phyloP scores from a whole-genome alignment of 805 yeast species.

The Torulaspora microellipsoides region DNA sequence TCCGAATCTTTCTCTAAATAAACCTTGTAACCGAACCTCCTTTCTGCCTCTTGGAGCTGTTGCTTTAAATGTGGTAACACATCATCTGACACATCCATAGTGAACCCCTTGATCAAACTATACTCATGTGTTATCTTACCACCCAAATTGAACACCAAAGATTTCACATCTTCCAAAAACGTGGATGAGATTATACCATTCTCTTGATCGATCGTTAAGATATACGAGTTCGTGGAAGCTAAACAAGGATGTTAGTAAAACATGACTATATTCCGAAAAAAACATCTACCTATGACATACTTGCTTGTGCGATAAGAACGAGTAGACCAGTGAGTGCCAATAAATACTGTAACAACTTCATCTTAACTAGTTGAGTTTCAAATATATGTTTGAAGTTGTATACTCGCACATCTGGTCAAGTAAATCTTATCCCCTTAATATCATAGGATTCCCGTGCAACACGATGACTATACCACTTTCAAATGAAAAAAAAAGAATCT shows the following conservation, averaged over 20 bases:
- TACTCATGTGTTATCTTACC: conserved; percentile 47
- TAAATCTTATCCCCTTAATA: too few relatives aligned
- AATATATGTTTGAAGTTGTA: too few relatives aligned
- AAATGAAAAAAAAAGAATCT: too few relatives aligned
- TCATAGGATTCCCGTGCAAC: too few relatives aligned
- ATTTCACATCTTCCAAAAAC: conserved; percentile 30
- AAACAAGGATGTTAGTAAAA: background rate
- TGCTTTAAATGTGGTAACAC: conserved; percentile 21
- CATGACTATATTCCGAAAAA: background rate
- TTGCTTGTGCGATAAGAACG: conserved; percentile 3
- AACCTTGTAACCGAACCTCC: conserved; percentile 18
- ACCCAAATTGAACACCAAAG: conserved; percentile 37
- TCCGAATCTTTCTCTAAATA: conserved; percentile 28
- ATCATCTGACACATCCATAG: conserved; percentile 38
- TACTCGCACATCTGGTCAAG: too few relatives aligned
- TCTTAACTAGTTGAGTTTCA: background rate
- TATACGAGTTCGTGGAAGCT: conserved; percentile 17
- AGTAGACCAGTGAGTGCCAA: background rate
- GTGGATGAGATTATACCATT: conserved; percentile 7
- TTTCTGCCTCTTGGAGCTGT: conserved; percentile 16
- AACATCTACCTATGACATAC: conserved; percentile 1
- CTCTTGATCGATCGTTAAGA: conserved; percentile 17
- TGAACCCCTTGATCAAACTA: conserved; percentile 46
- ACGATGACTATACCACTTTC: too few relatives aligned
- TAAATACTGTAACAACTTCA: background rate